Evolutionary conservation across 805 yeast species (phyloP).

Genomic region (Candida schatavii): DNA sequence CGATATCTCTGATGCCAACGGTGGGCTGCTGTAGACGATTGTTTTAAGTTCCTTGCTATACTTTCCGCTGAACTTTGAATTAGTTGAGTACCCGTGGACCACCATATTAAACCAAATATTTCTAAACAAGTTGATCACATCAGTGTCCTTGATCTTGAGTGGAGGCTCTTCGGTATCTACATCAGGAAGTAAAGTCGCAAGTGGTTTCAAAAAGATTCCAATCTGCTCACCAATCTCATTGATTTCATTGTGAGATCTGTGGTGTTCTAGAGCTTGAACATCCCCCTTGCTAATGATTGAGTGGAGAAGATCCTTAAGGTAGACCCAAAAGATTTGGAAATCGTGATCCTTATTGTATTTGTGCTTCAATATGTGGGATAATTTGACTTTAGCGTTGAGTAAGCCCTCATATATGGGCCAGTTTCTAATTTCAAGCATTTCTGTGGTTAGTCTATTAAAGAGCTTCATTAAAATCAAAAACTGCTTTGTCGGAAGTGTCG

Average conservation of each 20-base stretch:
- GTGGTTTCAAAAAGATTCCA: conserved; percentile 61
- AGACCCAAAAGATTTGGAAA: conserved; percentile 51
- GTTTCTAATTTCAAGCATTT: conserved; percentile 44
- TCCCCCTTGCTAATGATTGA: conserved; percentile 78
- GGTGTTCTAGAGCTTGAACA: conserved; percentile 69
- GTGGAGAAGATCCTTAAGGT: conserved; percentile 63
- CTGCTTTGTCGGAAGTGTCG: conserved; percentile 61
- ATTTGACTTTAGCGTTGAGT: conserved; percentile 46
- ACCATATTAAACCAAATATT: conserved; percentile 94
- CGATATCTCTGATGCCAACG: conserved; percentile 77
- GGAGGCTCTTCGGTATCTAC: conserved; percentile 42
- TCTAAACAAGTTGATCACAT: conserved; percentile 60
- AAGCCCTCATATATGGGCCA: conserved; percentile 37
- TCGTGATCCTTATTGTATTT: conserved; percentile 19
- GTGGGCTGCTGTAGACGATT: conserved; percentile 86
- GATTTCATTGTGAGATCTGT: conserved; percentile 72
- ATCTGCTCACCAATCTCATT: conserved; percentile 69
- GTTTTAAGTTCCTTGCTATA: conserved; percentile 50
- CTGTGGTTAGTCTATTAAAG: conserved; percentile 48
- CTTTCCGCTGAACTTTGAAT: conserved; percentile 51
- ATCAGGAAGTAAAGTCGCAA: conserved; percentile 71
- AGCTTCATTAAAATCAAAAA: conserved; percentile 60
- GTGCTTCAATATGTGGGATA: conserved; percentile 37
- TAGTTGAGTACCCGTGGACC: conserved; percentile 79
- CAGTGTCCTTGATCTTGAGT: conserved; percentile 43